Conservation (phyloP, 106 monocot genomes). For the Phalaenopsis equestris region DNA sequence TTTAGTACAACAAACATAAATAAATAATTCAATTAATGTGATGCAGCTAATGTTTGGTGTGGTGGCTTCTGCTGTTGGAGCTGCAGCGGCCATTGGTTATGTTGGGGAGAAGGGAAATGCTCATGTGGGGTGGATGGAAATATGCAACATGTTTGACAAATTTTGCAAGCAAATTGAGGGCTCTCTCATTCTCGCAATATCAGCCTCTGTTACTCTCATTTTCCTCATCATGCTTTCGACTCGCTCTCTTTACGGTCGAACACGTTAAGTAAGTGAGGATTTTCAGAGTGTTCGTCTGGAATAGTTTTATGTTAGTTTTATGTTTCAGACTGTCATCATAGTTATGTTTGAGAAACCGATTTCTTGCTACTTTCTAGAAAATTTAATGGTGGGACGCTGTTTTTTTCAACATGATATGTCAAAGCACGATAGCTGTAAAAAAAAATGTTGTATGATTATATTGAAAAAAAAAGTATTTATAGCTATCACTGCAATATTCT, state of each 20-base stretch:
- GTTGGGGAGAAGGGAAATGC: slow-evolving; percentile 58
- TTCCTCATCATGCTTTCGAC: slow-evolving; percentile 41
- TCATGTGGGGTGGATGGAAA: slow-evolving; percentile 48
- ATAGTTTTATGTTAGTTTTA: no score
- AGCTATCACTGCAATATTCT: no score
- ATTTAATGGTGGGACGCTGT: no score
- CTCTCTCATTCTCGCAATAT: slow-evolving; percentile 29
- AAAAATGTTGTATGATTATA: no score
- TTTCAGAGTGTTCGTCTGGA: no score
- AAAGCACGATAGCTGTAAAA: no score
- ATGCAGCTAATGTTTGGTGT: slow-evolving; percentile 59
- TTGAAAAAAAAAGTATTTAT: no score
- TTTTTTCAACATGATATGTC: no score
- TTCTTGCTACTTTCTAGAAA: no score
- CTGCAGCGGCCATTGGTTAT: slow-evolving; percentile 41
- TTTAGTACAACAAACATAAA: no score
- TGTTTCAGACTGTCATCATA: no score
- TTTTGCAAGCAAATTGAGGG: slow-evolving; percentile 49
- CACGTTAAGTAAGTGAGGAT: not conserved
- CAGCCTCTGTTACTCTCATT: slow-evolving; percentile 35
- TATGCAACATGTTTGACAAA: slow-evolving; percentile 52
- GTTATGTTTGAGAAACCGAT: no score
- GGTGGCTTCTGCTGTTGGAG: slow-evolving; percentile 68
- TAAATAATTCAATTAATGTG: not conserved
- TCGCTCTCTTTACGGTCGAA: slow-evolving; percentile 37